Evolutionary conservation across 2,329 filamentous ascomycete species (phyloP), one percentile per base, ranked within the genome.

Genomic region (Paecilomyces variotii): DNA sequence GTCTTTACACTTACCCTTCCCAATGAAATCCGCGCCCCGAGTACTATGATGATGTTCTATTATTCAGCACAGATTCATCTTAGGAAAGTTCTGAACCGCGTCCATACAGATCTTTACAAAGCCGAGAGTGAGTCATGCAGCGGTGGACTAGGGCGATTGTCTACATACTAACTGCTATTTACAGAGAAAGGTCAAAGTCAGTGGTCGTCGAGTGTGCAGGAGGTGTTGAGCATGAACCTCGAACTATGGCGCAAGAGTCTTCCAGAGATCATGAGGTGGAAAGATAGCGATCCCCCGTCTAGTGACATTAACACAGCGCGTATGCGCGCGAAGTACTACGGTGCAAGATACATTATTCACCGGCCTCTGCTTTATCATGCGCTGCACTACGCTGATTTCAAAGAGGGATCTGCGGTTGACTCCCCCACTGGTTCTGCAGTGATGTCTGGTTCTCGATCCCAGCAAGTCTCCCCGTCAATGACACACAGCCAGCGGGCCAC

Each of bases 311-410:
- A 97, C 14, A 80, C 85, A 11, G 93, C 93, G 32, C 85, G 94
- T 25, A 80, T 97, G 61, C 87, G 93, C 50, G 94, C 90, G 12
- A 97, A 99, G 72, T 97, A 94, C 73, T 97, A 93, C 80, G 94
- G 94, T 24, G 92, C 91, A 0, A 84, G 88, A 63, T 91, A 95
- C 62, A 92, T 97, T 69, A 92, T 93, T 27, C 89, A 94, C 70
- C 84, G 94, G 26, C 90, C 90, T 0, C 91, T 93, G 60, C 73
- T 88, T 24, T 82, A 84, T 64, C 80, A 84, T 57, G 82, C 81
- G 2, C 77, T 87, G 2, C 82, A 86, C 61, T 76, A 78, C 56
- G 75, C 78, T 12, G 65, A 69, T 28, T 54, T 61, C 19, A 28
- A 53, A 12, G 63, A 61, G 12, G 30, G 67, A 11, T 62, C 58